Conservation (phyloP, 345 rosid genomes). For the Erysimum cheiranthoides region DNA sequence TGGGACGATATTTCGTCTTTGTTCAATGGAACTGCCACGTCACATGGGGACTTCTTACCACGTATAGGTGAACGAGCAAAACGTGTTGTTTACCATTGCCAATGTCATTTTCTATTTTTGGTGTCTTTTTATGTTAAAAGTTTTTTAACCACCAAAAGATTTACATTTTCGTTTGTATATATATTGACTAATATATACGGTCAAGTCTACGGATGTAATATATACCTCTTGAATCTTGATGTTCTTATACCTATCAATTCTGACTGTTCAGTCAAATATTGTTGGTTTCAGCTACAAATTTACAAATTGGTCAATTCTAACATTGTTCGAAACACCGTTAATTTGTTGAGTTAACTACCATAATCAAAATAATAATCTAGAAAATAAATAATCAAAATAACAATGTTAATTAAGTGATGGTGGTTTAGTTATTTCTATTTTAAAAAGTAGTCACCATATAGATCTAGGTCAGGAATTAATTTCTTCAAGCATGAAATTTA, state of each 20-base stretch:
- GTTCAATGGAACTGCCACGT: conserved; percentile 32
- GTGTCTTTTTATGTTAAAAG: background rate
- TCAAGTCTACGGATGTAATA: too few species aligned
- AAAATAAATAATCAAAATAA: too few species aligned
- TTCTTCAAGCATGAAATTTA: too few species aligned
- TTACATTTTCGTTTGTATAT: background rate
- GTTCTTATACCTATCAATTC: background rate
- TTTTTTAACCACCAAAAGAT: background rate
- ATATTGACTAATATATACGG: background rate
- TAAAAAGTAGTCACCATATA: too few species aligned
- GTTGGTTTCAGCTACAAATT: background rate
- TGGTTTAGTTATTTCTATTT: too few species aligned
- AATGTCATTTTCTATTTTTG: background rate
- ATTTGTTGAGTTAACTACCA: too few species aligned
- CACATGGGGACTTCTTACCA: conserved; percentile 33
- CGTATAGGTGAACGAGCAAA: conserved; percentile 35
- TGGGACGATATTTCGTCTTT: conserved; percentile 7
- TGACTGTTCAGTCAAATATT: background rate
- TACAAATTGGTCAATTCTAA: too few species aligned
- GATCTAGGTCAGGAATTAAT: too few species aligned
- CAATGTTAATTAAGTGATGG: too few species aligned
- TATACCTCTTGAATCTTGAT: too few species aligned
- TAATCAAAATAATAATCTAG: too few species aligned
- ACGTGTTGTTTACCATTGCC: conserved; percentile 29
- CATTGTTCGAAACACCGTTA: too few species aligned